Percentiles rank a stretch among this genome's conserved stretches.
These are phyloP conservation scores for Alternaria ventricosa DNA, from an alignment of 2,329 filamentous ascomycete species.

Conservation along the genomic window DNA sequence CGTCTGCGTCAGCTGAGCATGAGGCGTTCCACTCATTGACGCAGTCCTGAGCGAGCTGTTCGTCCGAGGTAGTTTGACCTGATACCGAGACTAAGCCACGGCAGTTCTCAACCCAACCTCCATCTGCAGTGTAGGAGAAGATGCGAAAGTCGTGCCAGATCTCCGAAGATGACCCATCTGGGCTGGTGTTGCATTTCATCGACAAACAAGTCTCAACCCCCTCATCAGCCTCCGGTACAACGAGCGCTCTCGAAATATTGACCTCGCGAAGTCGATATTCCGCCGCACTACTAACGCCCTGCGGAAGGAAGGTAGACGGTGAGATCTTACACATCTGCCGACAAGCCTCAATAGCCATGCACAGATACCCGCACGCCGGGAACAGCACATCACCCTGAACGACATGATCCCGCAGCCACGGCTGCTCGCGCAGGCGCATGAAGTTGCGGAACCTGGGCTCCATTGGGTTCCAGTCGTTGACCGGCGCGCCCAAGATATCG, in stretches of 20 bases:
- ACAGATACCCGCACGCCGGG: conserved; percentile 18
- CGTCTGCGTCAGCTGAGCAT: background rate
- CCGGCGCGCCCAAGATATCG: conserved; percentile 25
- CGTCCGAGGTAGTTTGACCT: background rate
- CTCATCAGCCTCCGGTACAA: conserved; percentile 32
- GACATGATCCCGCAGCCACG: conserved; percentile 26
- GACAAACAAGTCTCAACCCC: conserved; percentile 31
- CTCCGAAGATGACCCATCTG: background rate
- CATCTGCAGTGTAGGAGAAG: conserved; percentile 18
- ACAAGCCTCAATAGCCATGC: conserved; percentile 25
- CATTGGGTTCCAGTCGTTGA: conserved; percentile 14
- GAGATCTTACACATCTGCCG: conserved; percentile 12
- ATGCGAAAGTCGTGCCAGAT: conserved; percentile 24
- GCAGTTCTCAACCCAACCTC: conserved; percentile 23
- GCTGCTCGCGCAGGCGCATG: conserved; percentile 27
- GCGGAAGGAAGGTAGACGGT: conserved; percentile 4
- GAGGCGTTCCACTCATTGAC: conserved; percentile 1
- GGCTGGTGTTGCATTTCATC: conserved; percentile 10
- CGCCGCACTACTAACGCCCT: background rate
- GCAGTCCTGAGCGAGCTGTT: conserved; percentile 7
- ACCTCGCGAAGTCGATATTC: conserved; percentile 30
- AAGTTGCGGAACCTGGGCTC: conserved; percentile 33
- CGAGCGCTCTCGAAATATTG: conserved; percentile 20
- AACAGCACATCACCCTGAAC: conserved; percentile 31
- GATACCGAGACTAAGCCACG: conserved; percentile 14